A percentile compares a stretch with the other conserved stretches of the same genome.
phyloP scores from a whole-genome alignment of 208 protist species.

The Crithidia expoeki region DNA sequence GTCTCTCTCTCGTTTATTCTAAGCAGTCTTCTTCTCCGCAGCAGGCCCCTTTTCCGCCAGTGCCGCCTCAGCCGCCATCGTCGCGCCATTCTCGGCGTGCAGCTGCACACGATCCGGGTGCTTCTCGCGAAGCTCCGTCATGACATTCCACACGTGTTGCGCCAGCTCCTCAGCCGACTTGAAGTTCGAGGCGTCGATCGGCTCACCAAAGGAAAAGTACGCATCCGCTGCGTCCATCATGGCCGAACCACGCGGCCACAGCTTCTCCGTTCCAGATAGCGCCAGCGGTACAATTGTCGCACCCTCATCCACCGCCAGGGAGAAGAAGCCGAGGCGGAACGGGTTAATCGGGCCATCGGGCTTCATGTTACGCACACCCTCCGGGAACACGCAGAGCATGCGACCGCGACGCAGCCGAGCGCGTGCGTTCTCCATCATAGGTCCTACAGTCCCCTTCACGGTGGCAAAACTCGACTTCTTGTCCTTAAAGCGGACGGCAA shows the following conservation, averaged over 20 bases:
- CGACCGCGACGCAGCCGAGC: constrained; percentile 70
- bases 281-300: constrained; percentile 83
- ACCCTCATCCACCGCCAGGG: constrained; percentile 72
- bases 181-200: constrained; percentile 68
- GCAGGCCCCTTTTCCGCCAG: background rate
- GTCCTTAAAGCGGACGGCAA: constrained; percentile 75
- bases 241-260: constrained; percentile 66
- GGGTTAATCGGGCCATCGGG: constrained; percentile 69
- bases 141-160: constrained; percentile 63
- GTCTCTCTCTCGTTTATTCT: no score
- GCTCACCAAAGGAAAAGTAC: constrained; percentile 80
- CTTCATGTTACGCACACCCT: constrained; percentile 74
- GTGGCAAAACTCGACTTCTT: constrained; percentile 76
- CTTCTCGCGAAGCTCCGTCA: constrained; percentile 63
- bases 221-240: constrained; percentile 58
- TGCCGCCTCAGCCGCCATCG: background rate
- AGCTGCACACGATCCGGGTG: constrained; percentile 72
- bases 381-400: constrained; percentile 86
- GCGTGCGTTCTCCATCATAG: constrained; percentile 82
- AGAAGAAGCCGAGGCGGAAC: constrained; percentile 87
- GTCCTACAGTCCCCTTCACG: constrained; percentile 77
- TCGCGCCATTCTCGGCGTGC: constrained; percentile 12
- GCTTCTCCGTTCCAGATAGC: constrained; percentile 73
- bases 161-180: constrained; percentile 65
- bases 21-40: constrained; percentile 18